These are phyloP conservation scores for Globisporangium paddicum DNA, from an alignment of 352 stramenopile genomes.

Conservation along the genomic window DNA sequence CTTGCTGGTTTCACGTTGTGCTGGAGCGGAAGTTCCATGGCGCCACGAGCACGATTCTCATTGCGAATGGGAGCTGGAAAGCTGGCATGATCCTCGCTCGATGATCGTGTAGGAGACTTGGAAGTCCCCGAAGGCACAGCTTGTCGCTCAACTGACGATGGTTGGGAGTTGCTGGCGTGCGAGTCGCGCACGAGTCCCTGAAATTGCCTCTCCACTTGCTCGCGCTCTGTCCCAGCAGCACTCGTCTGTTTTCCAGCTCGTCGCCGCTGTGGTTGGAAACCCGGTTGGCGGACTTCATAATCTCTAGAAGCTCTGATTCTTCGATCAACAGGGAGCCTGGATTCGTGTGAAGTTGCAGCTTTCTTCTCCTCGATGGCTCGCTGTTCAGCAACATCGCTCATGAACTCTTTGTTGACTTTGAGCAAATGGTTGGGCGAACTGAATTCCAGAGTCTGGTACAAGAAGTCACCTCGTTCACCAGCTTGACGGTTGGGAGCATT, in stretches of 20 bases:
- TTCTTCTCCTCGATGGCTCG: not conserved
- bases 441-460: not conserved
- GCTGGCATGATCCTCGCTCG: not conserved
- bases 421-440: not conserved
- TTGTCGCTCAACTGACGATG: not conserved
- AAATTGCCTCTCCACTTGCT: conserved; percentile 11
- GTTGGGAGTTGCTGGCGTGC: not conserved
- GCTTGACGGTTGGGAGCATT: not conserved
- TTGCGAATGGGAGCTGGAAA: not conserved
- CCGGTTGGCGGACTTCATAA: conserved; percentile 1
- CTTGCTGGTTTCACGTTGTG: not conserved
- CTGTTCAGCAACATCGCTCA: not conserved
- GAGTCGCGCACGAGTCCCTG: conserved; percentile 8
- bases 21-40: conserved; percentile 1
- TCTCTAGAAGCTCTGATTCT: not conserved
- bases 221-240: conserved; percentile 1
- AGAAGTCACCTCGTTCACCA: not conserved
- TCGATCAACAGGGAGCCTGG: not conserved
- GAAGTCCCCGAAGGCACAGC: not conserved
- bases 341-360: not conserved
- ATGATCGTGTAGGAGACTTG: not conserved
- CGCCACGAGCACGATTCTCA: not conserved
- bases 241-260: not conserved
- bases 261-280: not conserved
- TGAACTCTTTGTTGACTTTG: not conserved